Conservation (phyloP, 768 basidiomycete genomes). For the Chalciporus pseudorubinellus region DNA sequence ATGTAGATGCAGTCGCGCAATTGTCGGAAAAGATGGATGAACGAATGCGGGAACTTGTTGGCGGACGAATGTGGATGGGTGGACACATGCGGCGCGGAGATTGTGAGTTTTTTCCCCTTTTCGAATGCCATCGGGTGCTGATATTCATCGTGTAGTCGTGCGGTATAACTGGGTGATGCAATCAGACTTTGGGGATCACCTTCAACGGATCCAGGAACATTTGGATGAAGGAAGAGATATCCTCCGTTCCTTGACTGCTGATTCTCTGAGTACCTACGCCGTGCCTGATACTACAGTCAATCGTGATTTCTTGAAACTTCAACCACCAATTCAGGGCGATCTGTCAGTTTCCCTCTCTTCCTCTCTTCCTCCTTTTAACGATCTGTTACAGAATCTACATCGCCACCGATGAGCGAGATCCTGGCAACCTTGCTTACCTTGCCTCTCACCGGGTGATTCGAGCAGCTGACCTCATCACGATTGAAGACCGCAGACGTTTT, state of each 20-base stretch:
- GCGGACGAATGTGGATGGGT: constrained; percentile 40
- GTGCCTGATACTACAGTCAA: constrained; percentile 22
- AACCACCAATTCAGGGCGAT: constrained; percentile 20
- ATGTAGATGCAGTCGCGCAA: constrained; percentile 26
- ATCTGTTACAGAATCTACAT: constrained; percentile 30
- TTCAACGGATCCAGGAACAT: constrained; percentile 32
- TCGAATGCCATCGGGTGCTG: neutral
- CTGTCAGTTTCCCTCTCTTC: constrained; percentile 9
- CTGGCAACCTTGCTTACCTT: constrained; percentile 34
- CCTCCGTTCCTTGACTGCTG: constrained; percentile 16
- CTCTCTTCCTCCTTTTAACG: too few species aligned
- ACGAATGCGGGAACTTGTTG: constrained; percentile 31
- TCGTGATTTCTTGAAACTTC: constrained; percentile 11
- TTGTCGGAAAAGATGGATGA: constrained; percentile 31
- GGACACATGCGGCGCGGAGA: constrained; percentile 46
- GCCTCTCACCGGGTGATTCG: constrained; percentile 36
- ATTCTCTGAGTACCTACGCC: constrained; percentile 19
- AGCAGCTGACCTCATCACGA: constrained; percentile 40
- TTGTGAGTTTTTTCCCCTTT: constrained; percentile 26
- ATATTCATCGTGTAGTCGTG: constrained; percentile 22
- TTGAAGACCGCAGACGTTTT: constrained; percentile 40
- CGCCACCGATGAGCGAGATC: constrained; percentile 43
- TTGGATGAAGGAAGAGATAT: constrained; percentile 20
- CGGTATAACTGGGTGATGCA: constrained; percentile 38
- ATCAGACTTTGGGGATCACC: constrained; percentile 33